phyloP scores from a whole-genome alignment of 805 yeast genomes.

The Candida wancherniae region DNA sequence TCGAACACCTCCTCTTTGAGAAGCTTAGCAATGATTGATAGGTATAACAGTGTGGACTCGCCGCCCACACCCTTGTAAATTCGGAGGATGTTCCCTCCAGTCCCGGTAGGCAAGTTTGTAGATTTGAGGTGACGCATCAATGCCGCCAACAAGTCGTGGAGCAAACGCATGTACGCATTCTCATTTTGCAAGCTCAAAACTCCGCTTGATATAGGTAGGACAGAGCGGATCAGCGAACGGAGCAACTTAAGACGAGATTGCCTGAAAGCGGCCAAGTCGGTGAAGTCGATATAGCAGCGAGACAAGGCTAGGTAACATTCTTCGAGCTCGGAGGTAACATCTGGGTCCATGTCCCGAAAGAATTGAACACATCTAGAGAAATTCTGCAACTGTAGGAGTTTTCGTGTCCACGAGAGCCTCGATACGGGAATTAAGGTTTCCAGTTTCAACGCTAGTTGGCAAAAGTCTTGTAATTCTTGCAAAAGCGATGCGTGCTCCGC shows the following conservation, averaged over 20 bases:
- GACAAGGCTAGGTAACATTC: constrained; percentile 13
- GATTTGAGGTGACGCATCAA: constrained; percentile 4
- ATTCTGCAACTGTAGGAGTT: constrained; percentile 12
- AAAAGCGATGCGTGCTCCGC: background rate
- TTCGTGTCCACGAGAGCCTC: constrained; percentile 10
- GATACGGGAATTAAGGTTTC: too few species aligned
- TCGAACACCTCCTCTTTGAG: constrained; percentile 10
- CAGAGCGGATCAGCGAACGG: constrained; percentile 3
- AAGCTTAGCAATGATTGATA: constrained; percentile 11
- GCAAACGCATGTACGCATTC: constrained; percentile 3
- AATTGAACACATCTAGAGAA: constrained; percentile 7
- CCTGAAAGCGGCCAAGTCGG: constrained; percentile 6
- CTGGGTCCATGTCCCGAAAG: constrained; percentile 2
- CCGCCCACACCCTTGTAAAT: constrained; percentile 10
- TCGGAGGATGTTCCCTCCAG: constrained; percentile 12
- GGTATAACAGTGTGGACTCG: constrained; percentile 5
- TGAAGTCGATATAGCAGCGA: constrained; percentile 13
- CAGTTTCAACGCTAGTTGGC: too few species aligned
- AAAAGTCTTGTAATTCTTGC: too few species aligned
- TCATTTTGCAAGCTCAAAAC: constrained; percentile 4
- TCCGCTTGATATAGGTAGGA: constrained; percentile 5
- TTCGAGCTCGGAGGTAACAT: constrained; percentile 7
- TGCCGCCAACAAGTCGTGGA: constrained; percentile 1
- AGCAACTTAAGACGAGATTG: too few species aligned
- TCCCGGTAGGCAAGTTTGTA: constrained; percentile 1